A percentile compares a stretch with the other conserved stretches of the same genome.
These are phyloP conservation scores for Clonostachys sp. DNA, from an alignment of 2,329 filamentous ascomycete species.

Conservation along the genomic window DNA sequence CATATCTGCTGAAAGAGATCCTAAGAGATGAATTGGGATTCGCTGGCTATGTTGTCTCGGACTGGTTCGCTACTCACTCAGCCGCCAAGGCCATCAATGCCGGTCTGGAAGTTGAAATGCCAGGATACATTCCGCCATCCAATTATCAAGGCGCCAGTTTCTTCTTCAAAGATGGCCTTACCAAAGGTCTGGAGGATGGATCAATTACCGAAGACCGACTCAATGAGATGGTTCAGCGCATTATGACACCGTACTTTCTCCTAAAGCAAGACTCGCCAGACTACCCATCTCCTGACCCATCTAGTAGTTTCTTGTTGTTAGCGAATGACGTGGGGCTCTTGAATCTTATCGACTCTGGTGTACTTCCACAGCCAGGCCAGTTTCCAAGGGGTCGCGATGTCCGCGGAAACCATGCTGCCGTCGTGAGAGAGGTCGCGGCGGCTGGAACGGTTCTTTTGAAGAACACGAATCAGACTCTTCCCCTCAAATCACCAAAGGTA, in stretches of 20 bases:
- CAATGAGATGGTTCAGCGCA: slow-evolving; percentile 45
- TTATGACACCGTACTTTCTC: slow-evolving; percentile 45
- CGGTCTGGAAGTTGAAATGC: slow-evolving; percentile 49
- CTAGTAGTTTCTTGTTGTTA: slow-evolving; percentile 21
- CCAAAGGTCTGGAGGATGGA: slow-evolving; percentile 39
- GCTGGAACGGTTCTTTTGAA: slow-evolving; percentile 64
- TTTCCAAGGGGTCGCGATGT: slow-evolving; percentile 1
- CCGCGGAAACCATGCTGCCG: slow-evolving; percentile 36
- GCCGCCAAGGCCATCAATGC: slow-evolving; percentile 34
- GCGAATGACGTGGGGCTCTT: background rate
- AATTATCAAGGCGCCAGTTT: slow-evolving; percentile 9
- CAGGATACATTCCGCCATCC: slow-evolving; percentile 17
- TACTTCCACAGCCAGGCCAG: slow-evolving; percentile 46
- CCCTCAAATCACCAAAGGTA: slow-evolving; percentile 48
- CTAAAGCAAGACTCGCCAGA: slow-evolving; percentile 37
- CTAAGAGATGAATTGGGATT: slow-evolving; percentile 45
- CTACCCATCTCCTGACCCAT: slow-evolving; percentile 35
- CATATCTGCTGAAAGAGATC: slow-evolving; percentile 38
- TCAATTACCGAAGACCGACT: slow-evolving; percentile 31
- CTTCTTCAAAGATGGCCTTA: slow-evolving; percentile 38
- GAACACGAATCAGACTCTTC: slow-evolving; percentile 55
- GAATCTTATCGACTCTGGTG: slow-evolving; percentile 39
- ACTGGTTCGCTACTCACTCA: slow-evolving; percentile 32
- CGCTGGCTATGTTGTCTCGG: slow-evolving; percentile 35
- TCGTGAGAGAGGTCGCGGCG: slow-evolving; percentile 45